Evolutionary conservation across 768 basidiomycete genomes (phyloP).

Genomic region (Suillus ampliporus): DNA sequence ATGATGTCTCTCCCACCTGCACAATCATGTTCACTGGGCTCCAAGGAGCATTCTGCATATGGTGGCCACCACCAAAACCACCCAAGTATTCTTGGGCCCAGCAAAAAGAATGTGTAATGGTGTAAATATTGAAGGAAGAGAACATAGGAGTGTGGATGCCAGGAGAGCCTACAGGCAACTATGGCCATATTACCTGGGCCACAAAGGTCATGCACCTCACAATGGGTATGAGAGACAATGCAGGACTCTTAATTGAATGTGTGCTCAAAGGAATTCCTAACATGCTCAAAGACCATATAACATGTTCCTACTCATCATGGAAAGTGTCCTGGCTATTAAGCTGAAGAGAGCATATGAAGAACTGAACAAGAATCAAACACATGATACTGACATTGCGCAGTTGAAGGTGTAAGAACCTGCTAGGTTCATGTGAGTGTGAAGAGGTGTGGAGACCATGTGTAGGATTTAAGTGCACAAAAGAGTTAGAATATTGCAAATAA

Average conservation of each 20-base stretch:
- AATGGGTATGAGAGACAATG: background rate
- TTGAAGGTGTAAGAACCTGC: too few relatives aligned
- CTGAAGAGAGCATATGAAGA: background rate
- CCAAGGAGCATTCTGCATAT: rapidly evolving
- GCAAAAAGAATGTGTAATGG: background rate
- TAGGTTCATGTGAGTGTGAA: too few relatives aligned
- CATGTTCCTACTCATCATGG: background rate
- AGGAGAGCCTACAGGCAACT: background rate
- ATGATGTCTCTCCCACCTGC: too few relatives aligned
- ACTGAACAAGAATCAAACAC: background rate
- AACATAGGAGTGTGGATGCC: background rate
- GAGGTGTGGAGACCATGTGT: too few relatives aligned
- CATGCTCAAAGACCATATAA: background rate
- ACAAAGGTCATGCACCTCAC: background rate
- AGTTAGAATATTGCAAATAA: too few relatives aligned
- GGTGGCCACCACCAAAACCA: background rate
- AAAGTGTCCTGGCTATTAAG: background rate
- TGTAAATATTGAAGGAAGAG: background rate
- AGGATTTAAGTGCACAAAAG: too few relatives aligned
- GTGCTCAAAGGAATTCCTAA: background rate
- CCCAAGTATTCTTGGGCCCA: background rate
- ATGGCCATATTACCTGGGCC: background rate
- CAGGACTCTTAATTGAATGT: background rate
- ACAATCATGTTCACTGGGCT: background rate
- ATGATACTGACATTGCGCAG: background rate